phyloP scores from a whole-genome alignment of 768 basidiomycete species.

The Mycena alexandri region DNA sequence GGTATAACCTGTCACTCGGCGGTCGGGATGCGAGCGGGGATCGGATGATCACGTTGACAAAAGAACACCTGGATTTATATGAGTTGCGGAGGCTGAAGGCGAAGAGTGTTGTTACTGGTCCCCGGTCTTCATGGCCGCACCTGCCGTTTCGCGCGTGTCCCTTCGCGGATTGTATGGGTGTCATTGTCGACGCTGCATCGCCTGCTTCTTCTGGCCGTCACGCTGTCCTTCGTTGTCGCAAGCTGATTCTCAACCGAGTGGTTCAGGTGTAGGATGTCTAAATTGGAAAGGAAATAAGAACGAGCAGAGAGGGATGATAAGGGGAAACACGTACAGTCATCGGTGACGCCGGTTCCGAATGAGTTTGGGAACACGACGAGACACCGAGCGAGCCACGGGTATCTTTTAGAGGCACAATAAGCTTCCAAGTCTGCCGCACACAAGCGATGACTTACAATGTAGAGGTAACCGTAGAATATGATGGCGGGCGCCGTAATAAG shows the following conservation, averaged over 20 bases:
- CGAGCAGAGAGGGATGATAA: too few species aligned
- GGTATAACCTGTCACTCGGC: too few species aligned
- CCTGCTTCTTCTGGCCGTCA: neutral
- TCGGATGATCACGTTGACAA: too few species aligned
- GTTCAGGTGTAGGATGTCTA: too few species aligned
- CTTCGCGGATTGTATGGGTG: neutral
- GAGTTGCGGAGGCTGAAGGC: neutral
- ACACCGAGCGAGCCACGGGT: too few species aligned
- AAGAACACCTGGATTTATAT: too few species aligned
- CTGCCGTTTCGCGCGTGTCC: constrained; percentile 3
- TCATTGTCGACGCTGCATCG: too few species aligned
- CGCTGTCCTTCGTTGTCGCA: neutral
- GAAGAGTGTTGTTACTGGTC: constrained; percentile 9
- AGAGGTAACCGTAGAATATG: neutral
- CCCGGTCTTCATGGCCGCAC: constrained; percentile 6
- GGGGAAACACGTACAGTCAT: too few species aligned
- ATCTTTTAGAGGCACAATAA: neutral
- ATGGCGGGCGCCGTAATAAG: neutral
- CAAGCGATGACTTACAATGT: neutral
- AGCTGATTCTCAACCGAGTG: too few species aligned
- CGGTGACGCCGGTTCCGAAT: neutral
- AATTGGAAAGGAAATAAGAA: too few species aligned
- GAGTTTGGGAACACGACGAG: neutral
- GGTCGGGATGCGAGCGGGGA: too few species aligned
- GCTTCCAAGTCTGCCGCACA: neutral